Evolutionary conservation across 768 basidiomycete species (phyloP), one percentile per base, ranked within the genome.

Genomic region (Ephemerocybe angulata): DNA sequence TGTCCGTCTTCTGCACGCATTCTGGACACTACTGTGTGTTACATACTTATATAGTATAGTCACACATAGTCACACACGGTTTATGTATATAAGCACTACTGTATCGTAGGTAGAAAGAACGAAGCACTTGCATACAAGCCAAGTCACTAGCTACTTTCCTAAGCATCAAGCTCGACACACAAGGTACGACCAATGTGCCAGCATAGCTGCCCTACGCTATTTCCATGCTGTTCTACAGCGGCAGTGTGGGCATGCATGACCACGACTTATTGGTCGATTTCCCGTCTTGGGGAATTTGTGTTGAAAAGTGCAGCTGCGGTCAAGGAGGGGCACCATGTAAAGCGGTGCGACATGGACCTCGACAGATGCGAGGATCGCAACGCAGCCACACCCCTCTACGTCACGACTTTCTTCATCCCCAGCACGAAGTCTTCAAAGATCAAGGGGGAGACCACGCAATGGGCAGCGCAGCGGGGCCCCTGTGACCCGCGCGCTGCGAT

Each of bases 321-420:
- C 33, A 19, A 58, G 19, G 61, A 62, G 0, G 19, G 3, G 15
- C 3, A 3, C 4, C 58, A 59, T 29, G 28, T 59, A 50, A 17
- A 54, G 47, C 12, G 52, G 60, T 38, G 37, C 15, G 15, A n/a
- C 62, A 7, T 61, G 52, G 8, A 8, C 8, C 43, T 77, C 0
- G 11, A 52, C 1, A 12, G 19, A 0, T 54, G 52, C 0, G 4
- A 2, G 2, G 72, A 74, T 35, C 51, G 64, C 0, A 60, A 70
- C 10, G 65, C 67, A 1, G n/a, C n/a, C n/a, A n/a, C n/a, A n/a
- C n/a, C n/a, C n/a, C 41, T 65, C 4, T 19, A 15, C 10, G 54
- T 55, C 1, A 70, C 62, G 0, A 57, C 66, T 4, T 62, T 75
- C 37, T 59, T 58, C 43, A 10, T 74, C 0, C 69, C 66, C 0